Evolutionary conservation across 164 flowering plant species (phyloP), one percentile per base, ranked within the genome.

Genomic region (Piper betle): DNA sequence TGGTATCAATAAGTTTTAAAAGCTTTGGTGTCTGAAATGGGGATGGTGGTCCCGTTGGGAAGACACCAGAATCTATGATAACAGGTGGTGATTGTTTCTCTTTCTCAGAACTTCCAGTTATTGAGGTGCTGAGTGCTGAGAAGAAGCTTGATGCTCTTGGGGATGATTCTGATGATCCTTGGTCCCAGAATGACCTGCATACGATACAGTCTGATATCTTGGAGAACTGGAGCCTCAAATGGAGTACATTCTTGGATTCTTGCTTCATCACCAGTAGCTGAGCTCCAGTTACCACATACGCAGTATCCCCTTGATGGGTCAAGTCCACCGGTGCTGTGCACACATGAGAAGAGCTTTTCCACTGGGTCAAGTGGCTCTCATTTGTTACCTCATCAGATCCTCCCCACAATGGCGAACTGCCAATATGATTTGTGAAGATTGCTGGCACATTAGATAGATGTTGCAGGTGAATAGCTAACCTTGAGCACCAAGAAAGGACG

Each of bases 391-490:
- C 78, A 11, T 79, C 81, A 0, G 86, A 72, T 39, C 82, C 78
- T 50, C 69, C 65, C 84, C 88, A 84, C 33, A 58, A 17, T 3
- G 64, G 41, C 3, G 25, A 11, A 46, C 62, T 72, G 2, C 65
- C 69, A 4, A 81, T 66, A 40, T 77, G 78, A 77, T 76, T 71
- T 55, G 73, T 70, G 33, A 86, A 74, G 55, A 76, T 62, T 4
- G 53, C n/a, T 5, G 92, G 88, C 1, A 71, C 75, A 50, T 61
- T 77, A 37, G 81, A 65, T 46, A 88, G 72, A 54, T 91, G 91
- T 59, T 91, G 84, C 13, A 86, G 80, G 69, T 91, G 97, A 38
- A 88, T 74, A 39, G 84, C 96, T 68, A 88, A 66, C 80, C 91
- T 87, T 83, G 13, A 15, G 42, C n/a, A 48, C 33, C 19, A 6